Percentiles rank a stretch among this genome's conserved stretches.
phyloP scores from a whole-genome alignment of 108 stramenopile species.

The Skeletonema costatum region DNA sequence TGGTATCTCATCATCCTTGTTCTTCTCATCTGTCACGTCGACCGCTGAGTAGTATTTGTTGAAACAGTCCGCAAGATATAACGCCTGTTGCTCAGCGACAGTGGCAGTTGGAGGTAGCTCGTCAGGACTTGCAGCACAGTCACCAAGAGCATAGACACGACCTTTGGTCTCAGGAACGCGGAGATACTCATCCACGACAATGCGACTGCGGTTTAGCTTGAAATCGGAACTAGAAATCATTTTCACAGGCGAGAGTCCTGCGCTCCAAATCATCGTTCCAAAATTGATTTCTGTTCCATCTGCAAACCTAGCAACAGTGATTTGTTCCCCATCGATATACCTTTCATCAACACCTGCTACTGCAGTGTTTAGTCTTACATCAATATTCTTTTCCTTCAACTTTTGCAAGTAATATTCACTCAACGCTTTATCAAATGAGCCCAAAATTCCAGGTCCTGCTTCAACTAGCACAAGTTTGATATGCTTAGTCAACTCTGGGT shows the following conservation, averaged over 20 bases:
- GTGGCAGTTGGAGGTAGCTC: slow-evolving; percentile 91
- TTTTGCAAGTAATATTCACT: slow-evolving; percentile 70
- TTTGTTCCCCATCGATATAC: slow-evolving; percentile 54
- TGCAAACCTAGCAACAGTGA: slow-evolving; percentile 67
- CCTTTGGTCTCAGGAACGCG: slow-evolving; percentile 82
- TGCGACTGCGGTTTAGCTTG: slow-evolving; percentile 59
- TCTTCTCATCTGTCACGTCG: slow-evolving; percentile 38
- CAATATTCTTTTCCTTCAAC: slow-evolving; percentile 74
- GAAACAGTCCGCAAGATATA: slow-evolving; percentile 77
- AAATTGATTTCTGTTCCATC: slow-evolving; percentile 82
- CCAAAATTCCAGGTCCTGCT: slow-evolving; percentile 89
- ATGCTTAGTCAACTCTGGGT: slow-evolving; percentile 78
- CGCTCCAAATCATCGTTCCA: slow-evolving; percentile 94
- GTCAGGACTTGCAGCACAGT: slow-evolving; percentile 70
- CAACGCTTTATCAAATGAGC: slow-evolving; percentile 85
- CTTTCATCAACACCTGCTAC: slow-evolving; percentile 68
- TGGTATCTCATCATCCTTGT: slow-evolving; percentile 38
- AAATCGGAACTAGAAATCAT: slow-evolving; percentile 37
- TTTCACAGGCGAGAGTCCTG: slow-evolving; percentile 68
- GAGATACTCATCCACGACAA: slow-evolving; percentile 87
- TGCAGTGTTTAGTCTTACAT: slow-evolving; percentile 74
- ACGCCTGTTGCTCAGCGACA: slow-evolving; percentile 89
- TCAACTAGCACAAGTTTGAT: slow-evolving; percentile 92
- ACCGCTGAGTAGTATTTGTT: slow-evolving; percentile 51
- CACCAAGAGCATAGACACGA: slow-evolving; percentile 93